A percentile compares a stretch with the other conserved stretches of the same genome.
Conservation (phyloP, 2,329 filamentous ascomycete species). For the Neocucurbitaria cava region DNA sequence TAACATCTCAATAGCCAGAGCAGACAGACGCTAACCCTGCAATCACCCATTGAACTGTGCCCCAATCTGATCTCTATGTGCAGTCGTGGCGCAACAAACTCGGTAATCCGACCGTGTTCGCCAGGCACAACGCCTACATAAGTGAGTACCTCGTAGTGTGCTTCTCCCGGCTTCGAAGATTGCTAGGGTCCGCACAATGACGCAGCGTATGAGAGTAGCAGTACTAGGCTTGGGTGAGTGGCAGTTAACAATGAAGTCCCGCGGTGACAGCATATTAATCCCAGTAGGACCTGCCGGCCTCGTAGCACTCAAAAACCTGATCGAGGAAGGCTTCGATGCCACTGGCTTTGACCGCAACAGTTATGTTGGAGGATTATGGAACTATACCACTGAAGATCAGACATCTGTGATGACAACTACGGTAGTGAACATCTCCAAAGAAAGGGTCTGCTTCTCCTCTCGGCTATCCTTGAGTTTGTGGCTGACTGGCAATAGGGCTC, state of each 20-base stretch:
- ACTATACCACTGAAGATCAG: conserved; percentile 26
- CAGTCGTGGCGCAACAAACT: not conserved
- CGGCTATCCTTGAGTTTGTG: not conserved
- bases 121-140: not conserved
- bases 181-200: not conserved
- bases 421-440: conserved; percentile 29
- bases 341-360: conserved; percentile 28
- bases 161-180: not conserved
- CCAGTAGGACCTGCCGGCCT: conserved; percentile 17
- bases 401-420: conserved; percentile 29
- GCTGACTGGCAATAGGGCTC: conserved; percentile 14
- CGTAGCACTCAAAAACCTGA: conserved; percentile 25
- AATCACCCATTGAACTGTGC: not conserved
- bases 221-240: conserved; percentile 19
- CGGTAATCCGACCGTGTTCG: not conserved
- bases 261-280: not conserved
- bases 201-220: conserved; percentile 4
- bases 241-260: not conserved
- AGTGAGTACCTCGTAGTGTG: not conserved
- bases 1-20: not conserved
- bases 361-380: conserved; percentile 32
- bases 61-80: not conserved
- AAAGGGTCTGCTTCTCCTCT: conserved; percentile 10
- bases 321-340: conserved; percentile 27
- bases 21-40: not conserved